Percentiles rank a stretch among this genome's conserved stretches.
These are phyloP conservation scores for Rubus parviflorus DNA, from an alignment of 306 rosid species.

Conservation along the genomic window DNA sequence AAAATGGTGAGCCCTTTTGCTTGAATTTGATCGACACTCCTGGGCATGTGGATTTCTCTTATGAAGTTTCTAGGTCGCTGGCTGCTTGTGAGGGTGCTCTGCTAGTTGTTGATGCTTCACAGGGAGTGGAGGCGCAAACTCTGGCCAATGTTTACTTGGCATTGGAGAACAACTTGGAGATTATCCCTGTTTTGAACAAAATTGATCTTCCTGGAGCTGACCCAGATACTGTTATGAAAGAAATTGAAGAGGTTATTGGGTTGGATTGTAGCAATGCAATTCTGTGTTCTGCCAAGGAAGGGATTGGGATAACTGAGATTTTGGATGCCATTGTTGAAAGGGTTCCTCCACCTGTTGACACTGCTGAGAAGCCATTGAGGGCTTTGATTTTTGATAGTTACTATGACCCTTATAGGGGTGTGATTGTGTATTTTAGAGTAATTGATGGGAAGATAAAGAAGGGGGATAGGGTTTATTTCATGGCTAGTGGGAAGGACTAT, in stretches of 20 bases:
- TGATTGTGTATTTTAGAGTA: conserved; percentile 83
- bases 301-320: conserved; percentile 79
- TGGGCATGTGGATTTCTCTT: conserved; percentile 94
- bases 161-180: conserved; percentile 76
- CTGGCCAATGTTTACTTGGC: conserved; percentile 95
- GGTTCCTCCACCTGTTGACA: conserved; percentile 74
- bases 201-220: conserved; percentile 98
- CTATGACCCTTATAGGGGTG: conserved; percentile 92
- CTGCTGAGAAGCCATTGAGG: conserved; percentile 65
- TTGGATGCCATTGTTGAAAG: conserved; percentile 73
- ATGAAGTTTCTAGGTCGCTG: conserved; percentile 93
- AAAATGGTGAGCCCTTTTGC: conserved; percentile 60
- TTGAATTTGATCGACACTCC: conserved; percentile 94
- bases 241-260: conserved; percentile 94
- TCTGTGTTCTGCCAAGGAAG: conserved; percentile 94
- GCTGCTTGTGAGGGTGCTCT: conserved; percentile 99
- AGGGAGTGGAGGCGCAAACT: conserved; percentile 98
- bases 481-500: conserved; percentile 93
- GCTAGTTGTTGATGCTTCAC: conserved; percentile 94
- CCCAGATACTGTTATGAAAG: conserved; percentile 74
- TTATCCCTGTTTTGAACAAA: conserved; percentile 88
- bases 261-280: conserved; percentile 86
- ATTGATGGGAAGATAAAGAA: conserved; percentile 88
- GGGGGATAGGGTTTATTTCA: conserved; percentile 85
- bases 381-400: conserved; percentile 94